Conservation (phyloP, 2,329 filamentous ascomycete genomes). For the Aspergillus proliferans region DNA sequence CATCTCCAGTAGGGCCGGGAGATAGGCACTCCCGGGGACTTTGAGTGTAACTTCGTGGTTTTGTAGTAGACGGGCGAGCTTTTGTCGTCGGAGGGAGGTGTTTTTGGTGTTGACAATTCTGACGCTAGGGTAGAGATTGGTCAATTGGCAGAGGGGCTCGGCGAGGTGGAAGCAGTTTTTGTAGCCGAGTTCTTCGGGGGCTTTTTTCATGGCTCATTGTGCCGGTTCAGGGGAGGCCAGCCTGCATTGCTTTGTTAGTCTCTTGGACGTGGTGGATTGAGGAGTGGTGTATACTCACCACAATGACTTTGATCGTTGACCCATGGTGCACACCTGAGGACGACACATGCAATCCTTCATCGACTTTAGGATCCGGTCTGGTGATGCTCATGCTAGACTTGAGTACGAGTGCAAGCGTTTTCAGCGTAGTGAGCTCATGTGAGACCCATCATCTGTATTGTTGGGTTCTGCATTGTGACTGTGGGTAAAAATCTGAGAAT, state of each 20-base stretch:
- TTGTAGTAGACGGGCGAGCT: slow-evolving; percentile 8
- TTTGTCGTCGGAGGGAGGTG: slow-evolving; percentile 9
- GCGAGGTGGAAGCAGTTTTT: slow-evolving; percentile 10
- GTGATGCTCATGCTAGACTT: slow-evolving; percentile 6
- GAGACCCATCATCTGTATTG: slow-evolving; percentile 7
- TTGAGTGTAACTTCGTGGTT: slow-evolving; percentile 9
- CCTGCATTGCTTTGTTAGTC: slow-evolving; percentile 5
- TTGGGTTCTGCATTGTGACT: slow-evolving; percentile 6
- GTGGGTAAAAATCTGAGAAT: background rate
- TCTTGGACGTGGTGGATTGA: background rate
- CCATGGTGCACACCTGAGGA: slow-evolving; percentile 4
- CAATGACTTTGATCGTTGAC: slow-evolving; percentile 8
- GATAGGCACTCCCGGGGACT: slow-evolving; percentile 11
- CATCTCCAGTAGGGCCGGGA: slow-evolving; percentile 10
- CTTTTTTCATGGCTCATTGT: slow-evolving; percentile 13
- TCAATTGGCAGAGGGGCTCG: slow-evolving; percentile 11
- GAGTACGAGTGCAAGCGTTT: slow-evolving; percentile 8
- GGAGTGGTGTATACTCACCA: slow-evolving; percentile 3
- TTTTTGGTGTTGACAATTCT: slow-evolving; percentile 10
- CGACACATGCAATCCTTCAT: slow-evolving; percentile 4
- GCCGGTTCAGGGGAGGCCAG: slow-evolving; percentile 13
- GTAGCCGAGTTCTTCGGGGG: slow-evolving; percentile 13
- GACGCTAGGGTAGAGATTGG: slow-evolving; percentile 9
- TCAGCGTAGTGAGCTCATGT: slow-evolving; percentile 6
- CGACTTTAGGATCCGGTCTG: slow-evolving; percentile 8